Percentiles rank a stretch among this genome's conserved stretches.
Conservation (phyloP, 192 early-diverging fungal species). For the Entomortierella beljakovae region DNA sequence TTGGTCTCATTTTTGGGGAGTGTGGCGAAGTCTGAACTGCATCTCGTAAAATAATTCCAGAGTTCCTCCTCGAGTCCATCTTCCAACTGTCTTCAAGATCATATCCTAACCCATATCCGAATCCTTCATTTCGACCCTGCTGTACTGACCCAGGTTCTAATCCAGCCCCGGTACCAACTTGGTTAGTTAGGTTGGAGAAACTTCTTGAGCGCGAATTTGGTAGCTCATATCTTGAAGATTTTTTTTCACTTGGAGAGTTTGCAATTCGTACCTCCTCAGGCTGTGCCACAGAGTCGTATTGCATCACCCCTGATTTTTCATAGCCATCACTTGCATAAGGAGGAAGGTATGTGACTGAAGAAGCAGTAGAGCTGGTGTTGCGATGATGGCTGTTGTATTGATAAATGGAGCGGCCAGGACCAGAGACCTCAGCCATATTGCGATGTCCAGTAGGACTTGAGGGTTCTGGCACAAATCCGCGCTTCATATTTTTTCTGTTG, state of each 20-base stretch:
- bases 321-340: constrained; percentile 14
- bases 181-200: constrained; percentile 12
- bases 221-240: background rate
- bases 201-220: background rate
- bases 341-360: constrained; percentile 29
- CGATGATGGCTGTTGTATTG: constrained; percentile 16
- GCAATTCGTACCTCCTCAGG: constrained; percentile 2
- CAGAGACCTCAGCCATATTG: constrained; percentile 18
- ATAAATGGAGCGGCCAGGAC: constrained; percentile 19
- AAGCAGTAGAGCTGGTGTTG: constrained; percentile 13
- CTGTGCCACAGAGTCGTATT: background rate
- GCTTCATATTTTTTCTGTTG: constrained; percentile 9
- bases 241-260: constrained; percentile 4
- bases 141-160: constrained; percentile 27
- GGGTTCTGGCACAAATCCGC: constrained; percentile 15
- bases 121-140: constrained; percentile 33
- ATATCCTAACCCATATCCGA: constrained; percentile 37
- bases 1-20: constrained; percentile 17
- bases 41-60: constrained; percentile 12
- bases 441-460: background rate
- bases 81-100: constrained; percentile 20
- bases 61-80: constrained; percentile 12
- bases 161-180: constrained; percentile 35
- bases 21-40: constrained; percentile 27
- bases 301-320: background rate